A percentile compares a stretch with the other conserved stretches of the same genome.
Conservation (phyloP, 352 stramenopile genomes). For the Phytophthora vignae region DNA sequence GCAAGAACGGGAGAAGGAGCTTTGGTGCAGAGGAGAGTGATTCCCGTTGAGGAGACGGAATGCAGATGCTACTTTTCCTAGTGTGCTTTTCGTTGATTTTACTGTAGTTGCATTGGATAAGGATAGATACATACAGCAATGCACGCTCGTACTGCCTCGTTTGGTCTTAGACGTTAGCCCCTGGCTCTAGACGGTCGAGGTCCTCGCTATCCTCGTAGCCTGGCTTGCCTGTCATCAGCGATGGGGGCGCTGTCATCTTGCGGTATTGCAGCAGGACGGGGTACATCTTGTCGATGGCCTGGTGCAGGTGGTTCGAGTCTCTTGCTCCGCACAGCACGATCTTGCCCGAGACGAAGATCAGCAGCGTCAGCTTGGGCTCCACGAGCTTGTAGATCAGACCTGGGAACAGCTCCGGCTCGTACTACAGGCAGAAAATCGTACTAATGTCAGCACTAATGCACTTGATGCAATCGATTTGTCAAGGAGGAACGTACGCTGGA, state of each 20-base stretch:
- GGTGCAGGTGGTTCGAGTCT: slow-evolving; percentile 63
- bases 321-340: slow-evolving; percentile 98
- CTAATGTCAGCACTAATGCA: background rate
- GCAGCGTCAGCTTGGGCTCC: slow-evolving; percentile 96
- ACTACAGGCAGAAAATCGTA: slow-evolving; percentile 96
- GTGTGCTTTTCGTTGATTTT: slow-evolving; percentile 30
- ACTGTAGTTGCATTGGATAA: slow-evolving; percentile 33
- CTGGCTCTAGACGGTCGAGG: slow-evolving; percentile 68
- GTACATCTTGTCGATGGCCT: slow-evolving; percentile 80
- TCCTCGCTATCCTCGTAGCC: slow-evolving; percentile 74
- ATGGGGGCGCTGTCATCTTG: slow-evolving; percentile 80
- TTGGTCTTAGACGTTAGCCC: slow-evolving; percentile 54
- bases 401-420: slow-evolving; percentile 99
- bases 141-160: slow-evolving; percentile 27
- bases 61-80: slow-evolving; percentile 23
- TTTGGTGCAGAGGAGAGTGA: background rate
- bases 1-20: background rate
- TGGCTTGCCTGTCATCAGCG: slow-evolving; percentile 74
- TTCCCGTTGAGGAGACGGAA: slow-evolving; percentile 14
- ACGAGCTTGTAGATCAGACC: slow-evolving; percentile 99
- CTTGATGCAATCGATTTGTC: background rate
- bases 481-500: slow-evolving; percentile 78
- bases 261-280: slow-evolving; percentile 71
- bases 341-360: slow-evolving; percentile 99
- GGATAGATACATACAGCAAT: slow-evolving; percentile 33